Base-by-base conservation (phyloP, 306 rosid species). In the Inga laurina region DNA sequence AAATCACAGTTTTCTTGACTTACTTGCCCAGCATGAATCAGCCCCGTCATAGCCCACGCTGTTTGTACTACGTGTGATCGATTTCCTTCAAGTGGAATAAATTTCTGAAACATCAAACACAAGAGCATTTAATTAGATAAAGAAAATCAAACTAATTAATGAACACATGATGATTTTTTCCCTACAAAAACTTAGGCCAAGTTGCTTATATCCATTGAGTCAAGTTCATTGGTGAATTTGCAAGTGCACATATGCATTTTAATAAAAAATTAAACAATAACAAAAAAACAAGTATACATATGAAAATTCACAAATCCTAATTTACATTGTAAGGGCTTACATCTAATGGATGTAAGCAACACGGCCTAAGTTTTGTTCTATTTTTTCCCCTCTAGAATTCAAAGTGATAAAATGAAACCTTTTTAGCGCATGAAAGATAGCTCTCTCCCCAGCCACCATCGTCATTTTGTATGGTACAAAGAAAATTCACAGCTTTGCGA, bases 381-480 rank as follows among this genome's bases (percentile, higher is more conserved):
- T 4, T 37, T 5, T 37, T 37, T 37, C 4, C 41, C 41, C 41
- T 37, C 7, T 37, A 37, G 41, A 37, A 37, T 24, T 16, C 0
- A 21, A n/a, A 2, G 27, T 18, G 22, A 52, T 14, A 10, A 19
- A 54, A 18, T 52, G 19, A 54, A 54, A 91, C 93, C 89, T 88
- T 85, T 80, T 81, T 80, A 0, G 90, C 90, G 57, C 92, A 77
- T 51, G 91, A 93, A 51, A 90, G 85, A 73, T 91, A 90, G n/a
- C 94, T 90, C 72, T 93, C 97, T 7, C 91, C 95, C 97, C 97
- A 93, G 0, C 97, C 97, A 56, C 97, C 95, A 27, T 93, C 85
- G 0, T 88, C 86, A 37, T 79, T 85, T 41, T 91, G 95, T 13
- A 62, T 49, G 15, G 43, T 30, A 24, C 91, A 91, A 35, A 93